phyloP scores from a whole-genome alignment of 2,329 filamentous ascomycete species.

The Apiospora sp. region DNA sequence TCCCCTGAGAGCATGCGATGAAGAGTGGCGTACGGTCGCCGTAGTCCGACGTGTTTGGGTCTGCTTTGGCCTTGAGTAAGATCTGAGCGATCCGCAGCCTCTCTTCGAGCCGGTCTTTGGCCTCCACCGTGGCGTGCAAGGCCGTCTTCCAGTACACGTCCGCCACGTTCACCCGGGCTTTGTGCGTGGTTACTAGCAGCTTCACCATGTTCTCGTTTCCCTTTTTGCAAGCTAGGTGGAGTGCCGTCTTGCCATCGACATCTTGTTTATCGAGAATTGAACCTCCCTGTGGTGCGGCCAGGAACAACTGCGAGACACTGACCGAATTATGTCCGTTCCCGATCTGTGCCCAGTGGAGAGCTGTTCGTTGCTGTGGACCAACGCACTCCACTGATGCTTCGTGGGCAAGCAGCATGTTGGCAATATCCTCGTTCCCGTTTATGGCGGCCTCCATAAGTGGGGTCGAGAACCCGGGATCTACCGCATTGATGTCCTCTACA shows the following conservation, averaged over 20 bases:
- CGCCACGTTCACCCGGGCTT: neutral
- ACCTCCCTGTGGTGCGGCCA: neutral
- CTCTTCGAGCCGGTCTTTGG: neutral
- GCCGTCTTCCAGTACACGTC: neutral
- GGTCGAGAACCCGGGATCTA: accelerated
- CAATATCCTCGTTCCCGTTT: neutral
- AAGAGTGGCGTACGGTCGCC: neutral
- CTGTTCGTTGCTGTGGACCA: neutral
- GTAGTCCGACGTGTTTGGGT: neutral
- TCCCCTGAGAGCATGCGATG: neutral
- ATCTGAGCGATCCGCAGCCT: neutral
- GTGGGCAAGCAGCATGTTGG: neutral
- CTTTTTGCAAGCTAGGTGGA: neutral
- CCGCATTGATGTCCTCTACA: neutral
- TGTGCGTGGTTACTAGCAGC: neutral
- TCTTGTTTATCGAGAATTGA: neutral
- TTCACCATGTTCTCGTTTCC: neutral
- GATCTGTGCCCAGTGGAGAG: neutral
- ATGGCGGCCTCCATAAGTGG: neutral
- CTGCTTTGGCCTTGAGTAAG: neutral
- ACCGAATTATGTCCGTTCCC: neutral
- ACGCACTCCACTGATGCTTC: neutral
- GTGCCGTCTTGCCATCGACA: neutral
- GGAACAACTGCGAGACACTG: neutral
- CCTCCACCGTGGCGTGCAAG: neutral